Evolutionary conservation across 148 eudicot genomes (phyloP).

Genomic region (Gaultheria prostrata): DNA sequence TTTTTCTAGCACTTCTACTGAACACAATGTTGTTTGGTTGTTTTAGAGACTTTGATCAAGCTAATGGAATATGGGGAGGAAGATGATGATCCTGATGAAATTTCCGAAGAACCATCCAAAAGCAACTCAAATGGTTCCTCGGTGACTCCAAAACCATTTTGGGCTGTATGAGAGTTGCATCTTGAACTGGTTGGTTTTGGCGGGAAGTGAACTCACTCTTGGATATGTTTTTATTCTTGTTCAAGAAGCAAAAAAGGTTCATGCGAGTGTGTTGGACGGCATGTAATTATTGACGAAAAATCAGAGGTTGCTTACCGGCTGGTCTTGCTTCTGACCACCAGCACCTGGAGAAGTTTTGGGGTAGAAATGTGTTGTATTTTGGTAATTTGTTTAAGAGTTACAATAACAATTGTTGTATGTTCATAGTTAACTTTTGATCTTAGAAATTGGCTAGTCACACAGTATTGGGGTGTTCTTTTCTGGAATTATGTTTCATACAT

Average conservation of each 20-base stretch:
- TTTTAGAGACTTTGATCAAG: slow-evolving; percentile 78
- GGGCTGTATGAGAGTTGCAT: slow-evolving; percentile 53
- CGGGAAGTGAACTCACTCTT: not conserved
- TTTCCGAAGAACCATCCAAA: slow-evolving; percentile 18
- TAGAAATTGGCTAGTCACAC: not conserved
- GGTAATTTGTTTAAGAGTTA: not conserved
- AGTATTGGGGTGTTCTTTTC: not conserved
- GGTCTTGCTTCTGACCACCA: not conserved
- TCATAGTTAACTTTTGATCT: not conserved
- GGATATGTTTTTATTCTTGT: not conserved
- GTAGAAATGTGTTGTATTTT: not conserved
- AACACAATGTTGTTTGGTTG: not conserved
- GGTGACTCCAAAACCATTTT: slow-evolving; percentile 54
- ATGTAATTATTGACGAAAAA: not conserved
- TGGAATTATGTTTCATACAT: not conserved
- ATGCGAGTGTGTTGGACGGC: not conserved
- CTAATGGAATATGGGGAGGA: slow-evolving; percentile 90
- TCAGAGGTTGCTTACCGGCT: not conserved
- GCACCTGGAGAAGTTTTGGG: slow-evolving; percentile 1
- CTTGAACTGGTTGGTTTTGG: not conserved
- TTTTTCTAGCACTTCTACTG: not conserved
- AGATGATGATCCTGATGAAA: slow-evolving; percentile 47
- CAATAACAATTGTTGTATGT: not conserved
- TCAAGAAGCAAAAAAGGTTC: not conserved
- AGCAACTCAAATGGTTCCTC: slow-evolving; percentile 28